Evolutionary conservation across 2,329 filamentous ascomycete species (phyloP).

Genomic region (Aspergillus pseudoviridinutans): DNA sequence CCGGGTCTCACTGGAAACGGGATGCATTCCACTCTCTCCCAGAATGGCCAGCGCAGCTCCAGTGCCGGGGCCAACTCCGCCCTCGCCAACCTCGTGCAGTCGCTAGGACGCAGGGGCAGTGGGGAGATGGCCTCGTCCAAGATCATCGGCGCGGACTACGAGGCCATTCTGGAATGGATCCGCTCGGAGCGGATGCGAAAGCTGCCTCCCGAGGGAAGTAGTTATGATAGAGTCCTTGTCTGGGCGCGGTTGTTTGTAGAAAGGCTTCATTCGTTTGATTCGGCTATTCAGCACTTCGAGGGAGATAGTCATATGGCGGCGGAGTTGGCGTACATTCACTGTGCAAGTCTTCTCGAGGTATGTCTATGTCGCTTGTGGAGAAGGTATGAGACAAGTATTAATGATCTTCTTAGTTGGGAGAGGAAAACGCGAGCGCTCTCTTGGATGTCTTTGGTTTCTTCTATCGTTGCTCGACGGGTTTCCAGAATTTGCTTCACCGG

Average conservation of each 20-base stretch:
- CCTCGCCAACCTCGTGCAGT: slow-evolving; percentile 11
- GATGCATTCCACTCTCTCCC: background rate
- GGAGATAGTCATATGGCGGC: slow-evolving; percentile 41
- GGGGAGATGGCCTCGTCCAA: slow-evolving; percentile 11
- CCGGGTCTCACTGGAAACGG: slow-evolving; percentile 3
- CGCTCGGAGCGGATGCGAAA: slow-evolving; percentile 35
- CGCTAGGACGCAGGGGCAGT: slow-evolving; percentile 11
- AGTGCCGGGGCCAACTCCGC: slow-evolving; percentile 8
- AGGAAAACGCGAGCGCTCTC: slow-evolving; percentile 45
- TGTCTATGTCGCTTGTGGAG: slow-evolving; percentile 4
- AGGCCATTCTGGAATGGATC: slow-evolving; percentile 32
- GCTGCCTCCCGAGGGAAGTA: slow-evolving; percentile 39
- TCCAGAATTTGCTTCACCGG: slow-evolving; percentile 45
- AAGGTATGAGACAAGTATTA: too few species aligned
- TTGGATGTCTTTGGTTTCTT: slow-evolving; percentile 52
- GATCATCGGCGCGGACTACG: slow-evolving; percentile 8
- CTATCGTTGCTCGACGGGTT: slow-evolving; percentile 44
- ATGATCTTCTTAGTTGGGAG: slow-evolving; percentile 39
- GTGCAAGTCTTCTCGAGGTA: slow-evolving; percentile 47
- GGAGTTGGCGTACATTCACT: slow-evolving; percentile 48
- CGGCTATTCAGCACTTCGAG: slow-evolving; percentile 34
- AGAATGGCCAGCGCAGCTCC: slow-evolving; percentile 7
- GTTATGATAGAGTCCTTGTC: slow-evolving; percentile 39
- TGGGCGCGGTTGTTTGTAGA: slow-evolving; percentile 41
- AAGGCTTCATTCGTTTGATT: slow-evolving; percentile 35